Percentiles rank a stretch among this genome's conserved stretches.
Conservation (phyloP, 768 basidiomycete genomes). For the Heimioporus sp. region DNA sequence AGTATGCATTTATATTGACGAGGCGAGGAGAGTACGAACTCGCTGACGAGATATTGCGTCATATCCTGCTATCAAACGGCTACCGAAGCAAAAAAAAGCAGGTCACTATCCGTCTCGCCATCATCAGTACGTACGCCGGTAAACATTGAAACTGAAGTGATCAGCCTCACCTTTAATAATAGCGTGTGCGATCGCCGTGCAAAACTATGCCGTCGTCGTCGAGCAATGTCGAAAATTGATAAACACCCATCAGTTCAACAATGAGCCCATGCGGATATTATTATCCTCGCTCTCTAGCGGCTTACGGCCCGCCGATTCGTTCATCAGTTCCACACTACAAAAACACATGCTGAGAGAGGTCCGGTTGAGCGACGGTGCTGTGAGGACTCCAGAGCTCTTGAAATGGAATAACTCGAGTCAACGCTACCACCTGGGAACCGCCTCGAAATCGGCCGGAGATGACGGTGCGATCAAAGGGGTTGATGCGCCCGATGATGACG, state of each 20-base stretch:
- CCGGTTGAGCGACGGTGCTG: conserved; percentile 62
- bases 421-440: conserved; percentile 49
- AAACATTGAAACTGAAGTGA: background rate
- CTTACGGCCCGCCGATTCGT: conserved; percentile 64
- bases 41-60: conserved; percentile 74
- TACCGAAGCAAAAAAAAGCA: conserved; percentile 62
- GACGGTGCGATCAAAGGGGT: conserved; percentile 16
- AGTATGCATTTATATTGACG: conserved; percentile 79
- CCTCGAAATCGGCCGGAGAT: conserved; percentile 14
- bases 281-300: conserved; percentile 73
- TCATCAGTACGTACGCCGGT: conserved; percentile 54
- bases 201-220: conserved; percentile 56
- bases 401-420: conserved; percentile 61
- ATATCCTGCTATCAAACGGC: conserved; percentile 71
- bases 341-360: conserved; percentile 85
- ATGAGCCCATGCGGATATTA: conserved; percentile 80
- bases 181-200: conserved; percentile 73
- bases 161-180: conserved; percentile 1
- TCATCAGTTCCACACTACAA: conserved; percentile 75
- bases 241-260: conserved; percentile 77
- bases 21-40: conserved; percentile 58
- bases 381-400: conserved; percentile 56
- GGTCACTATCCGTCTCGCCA: conserved; percentile 69
- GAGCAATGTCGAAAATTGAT: conserved; percentile 79
- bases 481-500: conserved; percentile 31